phyloP scores from a whole-genome alignment of 805 yeast genomes.

The Brettanomyces custersianus region DNA sequence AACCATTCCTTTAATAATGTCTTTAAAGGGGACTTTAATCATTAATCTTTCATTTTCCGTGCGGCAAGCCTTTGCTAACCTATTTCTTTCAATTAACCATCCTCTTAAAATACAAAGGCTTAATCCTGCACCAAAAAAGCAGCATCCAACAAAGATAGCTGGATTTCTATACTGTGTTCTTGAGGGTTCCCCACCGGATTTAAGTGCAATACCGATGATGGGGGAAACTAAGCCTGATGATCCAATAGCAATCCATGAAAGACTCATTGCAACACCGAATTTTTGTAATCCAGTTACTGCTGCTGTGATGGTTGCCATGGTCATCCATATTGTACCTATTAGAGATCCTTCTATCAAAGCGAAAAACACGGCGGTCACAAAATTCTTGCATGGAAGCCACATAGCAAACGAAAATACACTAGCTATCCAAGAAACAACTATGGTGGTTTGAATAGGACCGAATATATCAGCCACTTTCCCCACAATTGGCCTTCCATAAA shows the following conservation, averaged over 20 bases:
- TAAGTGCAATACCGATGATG: conserved; percentile 47
- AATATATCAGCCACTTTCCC: conserved; percentile 42
- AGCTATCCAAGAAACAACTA: conserved; percentile 29
- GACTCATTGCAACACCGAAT: conserved; percentile 40
- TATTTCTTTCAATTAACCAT: conserved; percentile 44
- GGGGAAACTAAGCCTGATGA: conserved; percentile 47
- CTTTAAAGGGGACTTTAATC: conserved; percentile 1
- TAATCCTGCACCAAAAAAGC: conserved; percentile 38
- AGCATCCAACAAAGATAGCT: conserved; percentile 50
- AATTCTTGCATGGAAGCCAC: conserved; percentile 52
- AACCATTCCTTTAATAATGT: background rate
- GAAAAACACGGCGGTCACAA: conserved; percentile 45
- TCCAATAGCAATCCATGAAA: conserved; percentile 42
- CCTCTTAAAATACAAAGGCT: conserved; percentile 40
- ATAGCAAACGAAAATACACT: conserved; percentile 35
- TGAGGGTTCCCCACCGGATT: conserved; percentile 25
- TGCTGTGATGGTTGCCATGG: conserved; percentile 41
- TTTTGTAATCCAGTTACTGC: conserved; percentile 46
- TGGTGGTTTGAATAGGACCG: conserved; percentile 43
- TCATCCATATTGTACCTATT: conserved; percentile 58
- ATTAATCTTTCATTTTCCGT: conserved; percentile 1
- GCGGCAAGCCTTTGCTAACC: background rate
- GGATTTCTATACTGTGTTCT: conserved; percentile 44
- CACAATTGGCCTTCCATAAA: conserved; percentile 45
- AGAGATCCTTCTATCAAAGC: conserved; percentile 43